These are phyloP conservation scores for Stachybotrys chlorohalonatus DNA, from an alignment of 2,329 filamentous ascomycete species.

Conservation along the genomic window DNA sequence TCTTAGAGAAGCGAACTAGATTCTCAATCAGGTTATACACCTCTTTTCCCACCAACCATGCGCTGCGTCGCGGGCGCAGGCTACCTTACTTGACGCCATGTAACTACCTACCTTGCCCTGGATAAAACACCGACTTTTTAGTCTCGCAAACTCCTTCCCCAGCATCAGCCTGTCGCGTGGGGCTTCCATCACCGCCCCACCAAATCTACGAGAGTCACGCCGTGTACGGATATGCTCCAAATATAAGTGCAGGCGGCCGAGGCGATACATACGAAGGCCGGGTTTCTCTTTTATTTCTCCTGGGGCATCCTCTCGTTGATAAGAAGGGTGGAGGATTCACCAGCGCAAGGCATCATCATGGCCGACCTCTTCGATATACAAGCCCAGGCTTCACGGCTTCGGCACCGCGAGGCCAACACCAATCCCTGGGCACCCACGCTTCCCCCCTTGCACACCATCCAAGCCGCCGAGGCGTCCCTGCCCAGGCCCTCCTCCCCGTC, in stretches of 20 bases:
- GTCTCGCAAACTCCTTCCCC: conserved; percentile 9
- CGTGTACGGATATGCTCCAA: not conserved
- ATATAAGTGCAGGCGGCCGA: not conserved
- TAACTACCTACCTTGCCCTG: not conserved
- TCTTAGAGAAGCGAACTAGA: too few relatives aligned
- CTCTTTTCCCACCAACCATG: too few relatives aligned
- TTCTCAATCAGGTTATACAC: too few relatives aligned
- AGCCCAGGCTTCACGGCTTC: conserved; percentile 13
- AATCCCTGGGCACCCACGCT: conserved; percentile 23
- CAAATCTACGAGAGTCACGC: not conserved
- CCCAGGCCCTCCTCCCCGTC: conserved; percentile 16
- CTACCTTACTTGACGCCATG: too few relatives aligned
- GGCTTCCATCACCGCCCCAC: not conserved
- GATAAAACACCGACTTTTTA: not conserved
- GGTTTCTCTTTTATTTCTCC: not conserved
- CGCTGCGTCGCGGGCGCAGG: too few relatives aligned
- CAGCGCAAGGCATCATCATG: conserved; percentile 8
- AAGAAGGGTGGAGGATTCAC: too few relatives aligned
- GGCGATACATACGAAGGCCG: not conserved
- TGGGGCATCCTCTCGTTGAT: too few relatives aligned
- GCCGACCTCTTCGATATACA: conserved; percentile 14
- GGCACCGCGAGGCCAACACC: conserved; percentile 8
- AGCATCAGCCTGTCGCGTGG: conserved; percentile 3
- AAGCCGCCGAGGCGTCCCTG: conserved; percentile 29
- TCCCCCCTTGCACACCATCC: conserved; percentile 24